These are phyloP conservation scores for Suillus americanus DNA, from an alignment of 768 basidiomycete species.

Conservation along the genomic window DNA sequence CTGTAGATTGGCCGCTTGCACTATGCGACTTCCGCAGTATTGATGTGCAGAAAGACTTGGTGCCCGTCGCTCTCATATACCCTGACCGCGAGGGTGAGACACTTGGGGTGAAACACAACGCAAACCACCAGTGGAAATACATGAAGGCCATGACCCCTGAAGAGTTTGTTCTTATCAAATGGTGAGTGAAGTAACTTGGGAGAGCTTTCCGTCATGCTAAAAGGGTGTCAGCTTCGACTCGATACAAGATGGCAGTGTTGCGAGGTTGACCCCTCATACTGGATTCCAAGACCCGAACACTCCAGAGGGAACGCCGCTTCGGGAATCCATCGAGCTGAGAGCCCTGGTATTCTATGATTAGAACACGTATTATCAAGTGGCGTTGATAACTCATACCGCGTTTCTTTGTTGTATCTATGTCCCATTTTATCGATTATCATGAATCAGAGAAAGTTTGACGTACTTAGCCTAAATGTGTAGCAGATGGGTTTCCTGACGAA, in stretches of 20 bases:
- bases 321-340: too few species aligned
- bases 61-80: constrained; percentile 37
- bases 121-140: constrained; percentile 46
- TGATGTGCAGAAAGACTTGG: constrained; percentile 31
- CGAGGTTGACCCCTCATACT: too few species aligned
- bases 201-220: neutral
- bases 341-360: too few species aligned
- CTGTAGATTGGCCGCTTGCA: constrained; percentile 47
- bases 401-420: too few species aligned
- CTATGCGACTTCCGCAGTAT: constrained; percentile 25
- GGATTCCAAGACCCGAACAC: too few species aligned
- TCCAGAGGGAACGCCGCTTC: too few species aligned
- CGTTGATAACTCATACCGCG: too few species aligned
- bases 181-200: constrained; percentile 29
- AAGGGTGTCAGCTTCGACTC: constrained; percentile 32
- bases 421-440: too few species aligned
- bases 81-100: constrained; percentile 46
- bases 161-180: constrained; percentile 48
- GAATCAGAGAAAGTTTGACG: too few species aligned
- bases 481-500: too few species aligned
- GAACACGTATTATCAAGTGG: too few species aligned
- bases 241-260: constrained; percentile 26
- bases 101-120: constrained; percentile 37
- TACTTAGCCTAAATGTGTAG: too few species aligned
- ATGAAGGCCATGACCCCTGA: constrained; percentile 42